Evolutionary conservation across 805 yeast species (phyloP).

Genomic region (Lachancea kluyveri): DNA sequence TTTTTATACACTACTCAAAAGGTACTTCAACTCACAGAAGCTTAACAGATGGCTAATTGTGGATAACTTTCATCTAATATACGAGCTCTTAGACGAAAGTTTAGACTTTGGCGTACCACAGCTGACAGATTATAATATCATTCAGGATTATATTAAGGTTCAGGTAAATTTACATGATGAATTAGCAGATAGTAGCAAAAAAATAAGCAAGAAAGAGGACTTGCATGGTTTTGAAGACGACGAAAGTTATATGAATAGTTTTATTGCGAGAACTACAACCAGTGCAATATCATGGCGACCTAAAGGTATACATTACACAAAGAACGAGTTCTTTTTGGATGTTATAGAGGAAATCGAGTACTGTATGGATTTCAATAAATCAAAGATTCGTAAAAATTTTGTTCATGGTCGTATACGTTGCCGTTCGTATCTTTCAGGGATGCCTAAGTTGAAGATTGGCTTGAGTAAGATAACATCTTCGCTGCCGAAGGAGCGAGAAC

Average conservation of each 20-base stretch:
- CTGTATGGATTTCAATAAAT: constrained; percentile 52
- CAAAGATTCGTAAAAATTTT: constrained; percentile 57
- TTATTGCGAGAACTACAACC: constrained; percentile 71
- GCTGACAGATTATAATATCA: constrained; percentile 69
- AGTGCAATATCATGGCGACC: constrained; percentile 87
- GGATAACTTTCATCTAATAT: constrained; percentile 69
- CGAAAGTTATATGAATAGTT: constrained; percentile 49
- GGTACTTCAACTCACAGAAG: constrained; percentile 18
- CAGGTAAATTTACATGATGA: constrained; percentile 34
- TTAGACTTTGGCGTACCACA: constrained; percentile 87
- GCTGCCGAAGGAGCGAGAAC: constrained; percentile 35
- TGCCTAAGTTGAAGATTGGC: constrained; percentile 79
- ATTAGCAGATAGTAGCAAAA: constrained; percentile 8
- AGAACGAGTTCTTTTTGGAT: constrained; percentile 86
- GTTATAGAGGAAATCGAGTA: constrained; percentile 71
- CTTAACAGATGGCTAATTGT: constrained; percentile 54
- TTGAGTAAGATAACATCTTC: constrained; percentile 61
- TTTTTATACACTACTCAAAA: constrained; percentile 21
- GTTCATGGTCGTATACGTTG: constrained; percentile 69
- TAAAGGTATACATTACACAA: constrained; percentile 80
- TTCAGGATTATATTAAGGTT: constrained; percentile 71
- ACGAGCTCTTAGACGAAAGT: constrained; percentile 84
- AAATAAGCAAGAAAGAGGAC: constrained; percentile 3
- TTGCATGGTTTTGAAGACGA: constrained; percentile 9
- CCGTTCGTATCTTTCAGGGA: constrained; percentile 77